Conservation (phyloP, 2,329 filamentous ascomycete species). For the Epichloe gansuensis region DNA sequence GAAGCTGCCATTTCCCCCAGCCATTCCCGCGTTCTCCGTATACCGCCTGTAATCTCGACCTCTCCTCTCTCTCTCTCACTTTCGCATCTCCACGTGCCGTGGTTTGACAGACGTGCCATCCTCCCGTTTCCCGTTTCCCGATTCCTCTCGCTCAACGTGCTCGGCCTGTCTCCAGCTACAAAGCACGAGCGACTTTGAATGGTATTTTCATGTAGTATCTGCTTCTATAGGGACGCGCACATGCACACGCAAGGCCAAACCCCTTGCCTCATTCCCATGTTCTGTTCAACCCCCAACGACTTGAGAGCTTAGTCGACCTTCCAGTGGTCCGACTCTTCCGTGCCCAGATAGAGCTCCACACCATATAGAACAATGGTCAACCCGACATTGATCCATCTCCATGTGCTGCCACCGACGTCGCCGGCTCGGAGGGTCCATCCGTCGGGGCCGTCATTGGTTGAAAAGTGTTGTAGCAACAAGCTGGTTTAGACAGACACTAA, state of each 20-base stretch:
- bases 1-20: constrained; percentile 9
- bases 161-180: background rate
- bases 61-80: background rate
- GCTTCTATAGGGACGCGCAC: background rate
- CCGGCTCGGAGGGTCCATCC: constrained; percentile 81
- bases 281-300: background rate
- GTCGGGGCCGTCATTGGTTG: constrained; percentile 54
- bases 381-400: constrained; percentile 87
- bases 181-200: background rate
- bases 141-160: background rate
- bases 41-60: background rate
- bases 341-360: constrained; percentile 77
- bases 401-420: constrained; percentile 67
- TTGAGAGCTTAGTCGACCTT: constrained; percentile 61
- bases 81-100: background rate
- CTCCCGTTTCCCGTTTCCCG: background rate
- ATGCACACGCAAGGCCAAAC: too few relatives aligned
- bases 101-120: background rate
- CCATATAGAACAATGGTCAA: constrained; percentile 84
- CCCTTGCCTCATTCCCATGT: background rate
- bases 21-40: background rate
- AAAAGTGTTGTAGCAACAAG: constrained; percentile 88
- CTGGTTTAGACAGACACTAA: constrained; percentile 95
- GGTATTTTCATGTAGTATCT: background rate
- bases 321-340: constrained; percentile 84